Conservation (phyloP, 2,329 filamentous ascomycete species). For the Waltergamsia citrina region DNA sequence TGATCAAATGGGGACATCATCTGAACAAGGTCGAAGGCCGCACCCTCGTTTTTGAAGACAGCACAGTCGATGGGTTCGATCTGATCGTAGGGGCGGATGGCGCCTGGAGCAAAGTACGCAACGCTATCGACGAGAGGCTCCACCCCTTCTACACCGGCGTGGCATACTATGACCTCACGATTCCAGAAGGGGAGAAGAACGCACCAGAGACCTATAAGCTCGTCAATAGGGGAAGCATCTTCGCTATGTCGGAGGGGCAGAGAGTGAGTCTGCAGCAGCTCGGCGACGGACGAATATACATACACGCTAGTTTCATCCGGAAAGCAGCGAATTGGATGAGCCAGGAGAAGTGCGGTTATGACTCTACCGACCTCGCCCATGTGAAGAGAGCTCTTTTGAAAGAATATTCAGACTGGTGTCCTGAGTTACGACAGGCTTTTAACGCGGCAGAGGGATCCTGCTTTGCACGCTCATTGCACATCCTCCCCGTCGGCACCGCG, state of each 20-base stretch:
- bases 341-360: constrained; percentile 29
- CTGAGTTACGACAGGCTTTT: constrained; percentile 30
- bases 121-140: constrained; percentile 20
- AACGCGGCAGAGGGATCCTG: constrained; percentile 26
- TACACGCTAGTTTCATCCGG: constrained; percentile 26
- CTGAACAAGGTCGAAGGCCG: constrained; percentile 27
- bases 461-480: constrained; percentile 35
- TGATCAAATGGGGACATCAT: constrained; percentile 34
- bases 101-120: constrained; percentile 25
- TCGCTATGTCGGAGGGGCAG: constrained; percentile 30
- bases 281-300: constrained; percentile 37
- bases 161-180: constrained; percentile 28
- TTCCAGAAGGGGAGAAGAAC: constrained; percentile 27
- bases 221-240: constrained; percentile 37
- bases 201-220: constrained; percentile 31
- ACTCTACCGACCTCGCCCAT: constrained; percentile 26
- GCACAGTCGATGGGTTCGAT: constrained; percentile 25
- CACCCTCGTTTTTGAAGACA: constrained; percentile 27
- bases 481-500: constrained; percentile 36
- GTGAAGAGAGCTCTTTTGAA: constrained; percentile 26
- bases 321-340: constrained; percentile 26
- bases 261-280: constrained; percentile 27
- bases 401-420: constrained; percentile 29
- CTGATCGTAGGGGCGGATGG: constrained; percentile 25
- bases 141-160: constrained; percentile 37